phyloP scores from a whole-genome alignment of 768 basidiomycete genomes.

The Leucosporidium yakuticum region DNA sequence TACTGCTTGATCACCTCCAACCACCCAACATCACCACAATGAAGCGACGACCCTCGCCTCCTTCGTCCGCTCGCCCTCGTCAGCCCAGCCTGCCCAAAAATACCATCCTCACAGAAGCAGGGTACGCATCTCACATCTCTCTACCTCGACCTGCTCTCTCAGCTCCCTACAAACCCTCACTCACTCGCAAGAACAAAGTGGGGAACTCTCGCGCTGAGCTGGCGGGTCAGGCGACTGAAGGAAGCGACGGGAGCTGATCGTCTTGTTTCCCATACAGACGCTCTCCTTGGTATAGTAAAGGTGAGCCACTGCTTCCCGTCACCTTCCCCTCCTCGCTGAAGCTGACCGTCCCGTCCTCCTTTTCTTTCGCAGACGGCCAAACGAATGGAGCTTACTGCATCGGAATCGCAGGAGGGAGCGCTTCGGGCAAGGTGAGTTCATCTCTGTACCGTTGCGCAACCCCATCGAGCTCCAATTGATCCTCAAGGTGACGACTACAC shows the following conservation, averaged over 20 bases:
- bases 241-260: neutral
- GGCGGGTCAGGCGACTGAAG: no score
- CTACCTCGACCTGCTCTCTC: no score
- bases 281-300: slow-evolving; percentile 18
- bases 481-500: no score
- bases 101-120: slow-evolving; percentile 25
- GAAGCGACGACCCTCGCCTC: neutral
- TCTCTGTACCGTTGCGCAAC: no score
- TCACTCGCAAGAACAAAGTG: no score
- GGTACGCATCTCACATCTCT: neutral
- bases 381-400: slow-evolving; percentile 45
- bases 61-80: neutral
- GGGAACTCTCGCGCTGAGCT: no score
- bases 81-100: slow-evolving; percentile 13
- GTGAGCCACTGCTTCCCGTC: no score
- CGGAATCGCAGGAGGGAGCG: slow-evolving; percentile 48
- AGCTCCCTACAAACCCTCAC: no score
- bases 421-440: slow-evolving; percentile 45
- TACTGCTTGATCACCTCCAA: neutral
- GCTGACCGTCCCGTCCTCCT: neutral
- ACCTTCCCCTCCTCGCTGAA: no score
- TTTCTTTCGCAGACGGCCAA: slow-evolving; percentile 40
- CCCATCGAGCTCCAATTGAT: no score
- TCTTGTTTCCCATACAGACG: neutral
- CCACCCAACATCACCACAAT: neutral